Evolutionary conservation across 768 basidiomycete genomes (phyloP).

Genomic region (Pleurotus salmoneostramineus): DNA sequence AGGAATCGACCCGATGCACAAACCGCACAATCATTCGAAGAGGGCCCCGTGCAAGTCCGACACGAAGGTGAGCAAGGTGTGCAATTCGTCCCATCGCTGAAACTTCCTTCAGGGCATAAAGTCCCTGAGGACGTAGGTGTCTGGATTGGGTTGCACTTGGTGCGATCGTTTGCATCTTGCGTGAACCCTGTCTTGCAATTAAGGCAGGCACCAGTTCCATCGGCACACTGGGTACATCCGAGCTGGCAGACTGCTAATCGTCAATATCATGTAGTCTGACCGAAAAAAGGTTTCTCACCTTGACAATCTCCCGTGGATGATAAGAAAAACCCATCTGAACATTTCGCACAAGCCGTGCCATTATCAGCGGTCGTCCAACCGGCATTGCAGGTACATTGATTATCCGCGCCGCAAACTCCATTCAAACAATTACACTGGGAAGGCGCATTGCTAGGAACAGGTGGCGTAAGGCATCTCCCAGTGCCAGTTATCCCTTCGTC

Average conservation of each 20-base stretch:
- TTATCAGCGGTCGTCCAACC: conserved; percentile 73
- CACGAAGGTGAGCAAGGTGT: conserved; percentile 61
- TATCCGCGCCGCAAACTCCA: conserved; percentile 65
- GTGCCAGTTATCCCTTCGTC: conserved; percentile 78
- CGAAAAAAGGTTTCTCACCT: conserved; percentile 34
- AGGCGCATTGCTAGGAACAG: conserved; percentile 46
- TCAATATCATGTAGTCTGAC: conserved; percentile 6
- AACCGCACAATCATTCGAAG: conserved; percentile 66
- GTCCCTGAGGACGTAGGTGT: conserved; percentile 48
- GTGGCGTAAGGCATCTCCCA: conserved; percentile 61
- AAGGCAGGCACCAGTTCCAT: conserved; percentile 65
- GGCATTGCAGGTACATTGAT: conserved; percentile 70
- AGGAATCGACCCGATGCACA: conserved; percentile 61
- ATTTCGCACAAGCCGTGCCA: conserved; percentile 75
- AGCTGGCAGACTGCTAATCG: conserved; percentile 58
- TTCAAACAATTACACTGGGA: conserved; percentile 80
- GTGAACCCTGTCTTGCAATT: conserved; percentile 71
- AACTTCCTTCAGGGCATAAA: conserved; percentile 64
- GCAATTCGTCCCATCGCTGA: conserved; percentile 51
- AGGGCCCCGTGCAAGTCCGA: conserved; percentile 63
- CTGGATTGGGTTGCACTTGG: conserved; percentile 56
- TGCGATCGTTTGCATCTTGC: conserved; percentile 59
- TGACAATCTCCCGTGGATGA: conserved; percentile 68
- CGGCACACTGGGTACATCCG: conserved; percentile 69
- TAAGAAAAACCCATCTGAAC: conserved; percentile 73